Percentiles rank a stretch among this genome's conserved stretches.
Conservation (phyloP, 768 basidiomycete genomes). For the Panaeolus cyanescens region DNA sequence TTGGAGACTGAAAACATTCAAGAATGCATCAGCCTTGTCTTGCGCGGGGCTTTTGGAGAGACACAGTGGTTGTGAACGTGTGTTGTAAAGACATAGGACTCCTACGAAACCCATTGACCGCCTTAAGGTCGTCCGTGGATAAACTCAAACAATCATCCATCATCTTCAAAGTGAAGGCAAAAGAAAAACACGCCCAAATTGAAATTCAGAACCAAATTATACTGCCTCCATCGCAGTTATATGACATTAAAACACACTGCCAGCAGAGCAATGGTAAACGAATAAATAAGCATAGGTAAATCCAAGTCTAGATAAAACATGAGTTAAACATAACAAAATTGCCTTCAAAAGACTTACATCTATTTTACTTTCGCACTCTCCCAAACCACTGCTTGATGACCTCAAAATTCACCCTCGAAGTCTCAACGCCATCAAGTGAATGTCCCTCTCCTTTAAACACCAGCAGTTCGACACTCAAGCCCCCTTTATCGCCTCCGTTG, state of each 20-base stretch:
- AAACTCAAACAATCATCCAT: constrained; percentile 8
- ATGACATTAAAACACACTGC: too few relatives aligned
- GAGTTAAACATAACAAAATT: neutral
- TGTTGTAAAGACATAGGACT: too few relatives aligned
- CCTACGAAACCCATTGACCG: constrained; percentile 27
- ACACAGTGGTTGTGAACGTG: too few relatives aligned
- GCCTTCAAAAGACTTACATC: neutral
- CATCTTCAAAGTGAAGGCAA: constrained; percentile 19
- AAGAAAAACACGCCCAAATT: too few relatives aligned
- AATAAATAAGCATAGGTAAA: too few relatives aligned
- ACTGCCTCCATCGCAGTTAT: too few relatives aligned
- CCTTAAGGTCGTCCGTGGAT: constrained; percentile 27
- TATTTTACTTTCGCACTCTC: constrained; percentile 2
- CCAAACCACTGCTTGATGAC: constrained; percentile 53
- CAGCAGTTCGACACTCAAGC: constrained; percentile 54
- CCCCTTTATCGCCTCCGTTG: constrained; percentile 4
- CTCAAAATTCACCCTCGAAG: constrained; percentile 54
- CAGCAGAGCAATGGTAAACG: too few relatives aligned
- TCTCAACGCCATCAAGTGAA: constrained; percentile 64
- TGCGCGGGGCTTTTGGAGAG: neutral
- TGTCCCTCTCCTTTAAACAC: constrained; percentile 65
- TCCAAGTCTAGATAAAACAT: neutral
- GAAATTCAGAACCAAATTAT: too few relatives aligned
- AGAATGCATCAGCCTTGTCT: neutral
- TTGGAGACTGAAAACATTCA: neutral